These are phyloP conservation scores for Magnusiomyces magnusii DNA, from an alignment of 1,139 yeast species.

Conservation along the genomic window DNA sequence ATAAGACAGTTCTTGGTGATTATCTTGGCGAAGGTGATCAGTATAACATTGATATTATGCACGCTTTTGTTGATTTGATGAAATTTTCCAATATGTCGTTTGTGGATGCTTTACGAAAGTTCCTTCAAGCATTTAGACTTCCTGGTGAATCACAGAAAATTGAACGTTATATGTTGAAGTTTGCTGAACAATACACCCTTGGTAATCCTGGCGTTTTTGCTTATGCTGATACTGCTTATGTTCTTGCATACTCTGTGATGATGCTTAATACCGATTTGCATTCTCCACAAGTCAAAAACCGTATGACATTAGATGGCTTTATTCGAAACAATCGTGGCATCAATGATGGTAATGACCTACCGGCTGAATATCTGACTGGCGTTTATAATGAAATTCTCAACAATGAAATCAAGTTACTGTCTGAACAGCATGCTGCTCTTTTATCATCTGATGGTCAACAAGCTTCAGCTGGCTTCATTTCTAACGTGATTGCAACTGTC, in stretches of 20 bases:
- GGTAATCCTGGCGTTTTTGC: constrained; percentile 84
- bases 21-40: constrained; percentile 87
- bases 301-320: constrained; percentile 87
- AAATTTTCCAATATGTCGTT: constrained; percentile 66
- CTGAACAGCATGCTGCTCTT: constrained; percentile 92
- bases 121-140: constrained; percentile 79
- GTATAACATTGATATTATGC: constrained; percentile 75
- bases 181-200: constrained; percentile 84
- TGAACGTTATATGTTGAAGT: constrained; percentile 92
- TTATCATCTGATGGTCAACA: constrained; percentile 52
- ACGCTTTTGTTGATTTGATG: constrained; percentile 84
- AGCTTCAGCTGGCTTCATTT: constrained; percentile 38
- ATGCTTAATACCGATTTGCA: constrained; percentile 93
- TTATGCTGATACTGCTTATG: constrained; percentile 91
- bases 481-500: constrained; percentile 51
- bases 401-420: constrained; percentile 82
- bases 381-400: constrained; percentile 69
- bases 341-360: constrained; percentile 82
- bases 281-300: constrained; percentile 72
- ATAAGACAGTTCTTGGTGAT: constrained; percentile 82
- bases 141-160: constrained; percentile 99
- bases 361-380: constrained; percentile 57
- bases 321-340: constrained; percentile 85
- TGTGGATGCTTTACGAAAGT: constrained; percentile 78
- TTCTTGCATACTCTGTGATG: constrained; percentile 85